Conservation (phyloP, 306 rosid genomes). For the Datisca glomerata region DNA sequence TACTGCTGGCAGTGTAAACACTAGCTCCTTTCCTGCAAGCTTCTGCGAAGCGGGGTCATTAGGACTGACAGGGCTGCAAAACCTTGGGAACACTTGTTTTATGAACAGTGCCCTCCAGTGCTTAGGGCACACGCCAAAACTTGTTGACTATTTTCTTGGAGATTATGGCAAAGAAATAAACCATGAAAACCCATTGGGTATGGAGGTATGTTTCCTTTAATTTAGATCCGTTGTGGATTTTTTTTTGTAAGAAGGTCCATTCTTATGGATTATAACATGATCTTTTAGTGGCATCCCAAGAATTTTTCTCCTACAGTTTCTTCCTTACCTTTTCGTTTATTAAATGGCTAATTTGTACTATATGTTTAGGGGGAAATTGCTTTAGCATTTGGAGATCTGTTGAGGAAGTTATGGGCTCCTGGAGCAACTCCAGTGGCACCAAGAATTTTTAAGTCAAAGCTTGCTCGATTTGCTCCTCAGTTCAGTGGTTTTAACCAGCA, state of each 20-base stretch:
- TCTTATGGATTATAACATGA: no score
- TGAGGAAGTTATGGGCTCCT: constrained; percentile 98
- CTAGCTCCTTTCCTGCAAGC: constrained; percentile 28
- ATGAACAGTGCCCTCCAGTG: constrained; percentile 98
- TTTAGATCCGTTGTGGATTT: constrained; percentile 9
- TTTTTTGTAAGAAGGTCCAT: constrained; percentile 7
- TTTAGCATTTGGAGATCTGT: constrained; percentile 83
- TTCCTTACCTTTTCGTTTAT: constrained; percentile 7
- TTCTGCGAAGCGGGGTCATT: constrained; percentile 81
- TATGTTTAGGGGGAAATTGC: constrained; percentile 93
- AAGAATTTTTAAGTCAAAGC: constrained; percentile 75
- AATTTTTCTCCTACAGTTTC: background rate
- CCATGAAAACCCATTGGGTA: constrained; percentile 84
- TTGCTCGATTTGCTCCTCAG: constrained; percentile 95
- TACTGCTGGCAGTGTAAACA: constrained; percentile 30
- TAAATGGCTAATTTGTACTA: constrained; percentile 10
- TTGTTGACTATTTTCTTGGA: constrained; percentile 95
- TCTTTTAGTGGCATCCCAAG: no score
- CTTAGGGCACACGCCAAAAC: constrained; percentile 91
- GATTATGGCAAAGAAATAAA: constrained; percentile 88
- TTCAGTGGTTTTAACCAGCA: constrained; percentile 99
- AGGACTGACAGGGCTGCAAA: constrained; percentile 88
- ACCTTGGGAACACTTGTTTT: constrained; percentile 97
- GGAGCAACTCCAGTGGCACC: constrained; percentile 85
- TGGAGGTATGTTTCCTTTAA: constrained; percentile 56